Conservation (phyloP, 805 yeast genomes). For the Metschnikowia sp. region DNA sequence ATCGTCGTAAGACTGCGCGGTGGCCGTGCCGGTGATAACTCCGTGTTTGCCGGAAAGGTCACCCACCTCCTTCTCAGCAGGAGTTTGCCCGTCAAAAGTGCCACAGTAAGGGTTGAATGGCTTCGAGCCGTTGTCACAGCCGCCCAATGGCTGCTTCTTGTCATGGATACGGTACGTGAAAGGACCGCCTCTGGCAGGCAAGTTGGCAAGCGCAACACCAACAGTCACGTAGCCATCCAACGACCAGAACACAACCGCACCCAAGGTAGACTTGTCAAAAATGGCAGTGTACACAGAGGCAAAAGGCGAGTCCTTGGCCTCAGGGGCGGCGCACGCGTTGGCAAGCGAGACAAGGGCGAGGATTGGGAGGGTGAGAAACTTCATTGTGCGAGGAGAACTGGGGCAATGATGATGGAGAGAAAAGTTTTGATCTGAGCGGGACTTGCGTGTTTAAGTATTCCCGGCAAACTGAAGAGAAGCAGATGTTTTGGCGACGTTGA, state of each 20-base stretch:
- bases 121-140: not conserved
- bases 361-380: not conserved
- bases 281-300: not conserved
- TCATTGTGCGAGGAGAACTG: not conserved
- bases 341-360: not conserved
- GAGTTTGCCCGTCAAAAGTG: not conserved
- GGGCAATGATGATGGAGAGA: no score
- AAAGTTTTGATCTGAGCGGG: no score
- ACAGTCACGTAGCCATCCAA: not conserved
- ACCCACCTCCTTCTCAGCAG: conserved; percentile 3
- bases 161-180: conserved; percentile 40
- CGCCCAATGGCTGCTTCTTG: not conserved
- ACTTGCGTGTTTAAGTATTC: no score
- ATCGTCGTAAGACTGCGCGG: not conserved
- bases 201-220: conserved; percentile 18
- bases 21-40: not conserved
- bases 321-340: conserved; percentile 2
- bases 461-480: no score
- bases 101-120: conserved; percentile 5
- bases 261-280: not conserved
- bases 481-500: no score
- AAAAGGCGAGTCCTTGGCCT: not conserved
- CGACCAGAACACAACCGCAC: conserved; percentile 2
- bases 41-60: conserved; percentile 8
- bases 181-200: conserved; percentile 37